Conservation (phyloP, 441 rosid species). For the Manihot esculenta region DNA sequence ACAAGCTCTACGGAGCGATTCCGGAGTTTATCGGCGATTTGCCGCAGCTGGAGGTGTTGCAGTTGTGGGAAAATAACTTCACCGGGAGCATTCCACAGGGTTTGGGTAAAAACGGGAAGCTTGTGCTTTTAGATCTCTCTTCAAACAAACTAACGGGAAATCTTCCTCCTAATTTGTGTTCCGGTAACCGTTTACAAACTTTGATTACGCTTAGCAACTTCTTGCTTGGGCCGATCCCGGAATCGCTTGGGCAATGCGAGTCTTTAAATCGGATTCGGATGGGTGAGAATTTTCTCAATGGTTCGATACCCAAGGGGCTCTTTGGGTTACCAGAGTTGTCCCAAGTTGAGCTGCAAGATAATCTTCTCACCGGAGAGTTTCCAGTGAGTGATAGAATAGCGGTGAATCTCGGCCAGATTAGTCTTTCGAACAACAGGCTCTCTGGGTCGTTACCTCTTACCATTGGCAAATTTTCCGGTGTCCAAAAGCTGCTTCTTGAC, state of each 20-base stretch:
- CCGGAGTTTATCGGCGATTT: slow-evolving; percentile 81
- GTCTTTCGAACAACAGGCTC: slow-evolving; percentile 78
- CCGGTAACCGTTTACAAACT: slow-evolving; percentile 65
- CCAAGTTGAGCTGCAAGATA: slow-evolving; percentile 88
- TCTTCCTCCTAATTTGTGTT: slow-evolving; percentile 79
- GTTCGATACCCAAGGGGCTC: slow-evolving; percentile 83
- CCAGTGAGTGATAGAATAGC: slow-evolving; percentile 54
- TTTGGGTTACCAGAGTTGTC: slow-evolving; percentile 71
- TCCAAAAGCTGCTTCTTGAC: slow-evolving; percentile 88
- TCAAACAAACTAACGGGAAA: slow-evolving; percentile 84
- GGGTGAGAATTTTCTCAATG: slow-evolving; percentile 89
- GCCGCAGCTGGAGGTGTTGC: slow-evolving; percentile 78
- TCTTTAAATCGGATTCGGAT: slow-evolving; percentile 80
- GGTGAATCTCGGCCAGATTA: slow-evolving; percentile 70
- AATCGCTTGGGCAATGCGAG: slow-evolving; percentile 64
- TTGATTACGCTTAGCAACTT: slow-evolving; percentile 76
- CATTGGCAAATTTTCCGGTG: slow-evolving; percentile 77
- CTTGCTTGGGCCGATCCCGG: slow-evolving; percentile 81
- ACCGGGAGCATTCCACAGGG: slow-evolving; percentile 74
- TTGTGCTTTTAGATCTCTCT: slow-evolving; percentile 66
- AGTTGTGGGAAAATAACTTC: slow-evolving; percentile 95
- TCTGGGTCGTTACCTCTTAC: slow-evolving; percentile 69
- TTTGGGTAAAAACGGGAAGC: slow-evolving; percentile 72
- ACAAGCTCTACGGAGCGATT: slow-evolving; percentile 81
- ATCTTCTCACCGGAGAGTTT: slow-evolving; percentile 68